Conservation (phyloP, 2,329 filamentous ascomycete genomes). For the Aspergillus sp. region DNA sequence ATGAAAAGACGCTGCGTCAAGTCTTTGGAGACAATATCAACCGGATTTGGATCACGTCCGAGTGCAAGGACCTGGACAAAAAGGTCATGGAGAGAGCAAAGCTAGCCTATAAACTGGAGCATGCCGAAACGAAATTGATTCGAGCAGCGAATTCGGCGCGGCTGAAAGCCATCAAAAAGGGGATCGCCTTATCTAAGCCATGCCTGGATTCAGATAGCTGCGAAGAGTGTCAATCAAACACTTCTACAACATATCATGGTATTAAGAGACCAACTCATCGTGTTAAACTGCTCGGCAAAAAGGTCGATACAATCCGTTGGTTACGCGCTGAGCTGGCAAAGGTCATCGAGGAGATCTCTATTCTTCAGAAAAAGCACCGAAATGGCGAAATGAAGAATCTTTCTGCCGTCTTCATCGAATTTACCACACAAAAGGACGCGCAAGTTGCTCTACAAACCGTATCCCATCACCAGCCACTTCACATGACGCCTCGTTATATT, state of each 20-base stretch:
- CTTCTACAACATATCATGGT: slow-evolving; percentile 30
- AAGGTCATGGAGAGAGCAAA: slow-evolving; percentile 78
- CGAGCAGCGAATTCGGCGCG: slow-evolving; percentile 72
- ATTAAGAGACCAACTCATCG: slow-evolving; percentile 72
- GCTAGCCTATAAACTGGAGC: slow-evolving; percentile 75
- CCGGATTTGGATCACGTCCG: slow-evolving; percentile 78
- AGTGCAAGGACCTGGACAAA: slow-evolving; percentile 74
- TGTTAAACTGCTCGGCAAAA: slow-evolving; percentile 70
- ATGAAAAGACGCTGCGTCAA: slow-evolving; percentile 71
- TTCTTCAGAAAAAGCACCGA: slow-evolving; percentile 65
- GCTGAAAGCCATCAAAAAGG: slow-evolving; percentile 56
- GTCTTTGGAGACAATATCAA: slow-evolving; percentile 81
- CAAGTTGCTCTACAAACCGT: slow-evolving; percentile 83
- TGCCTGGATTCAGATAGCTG: slow-evolving; percentile 22
- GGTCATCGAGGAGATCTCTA: slow-evolving; percentile 69
- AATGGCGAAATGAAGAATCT: slow-evolving; percentile 65
- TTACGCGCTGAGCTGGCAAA: slow-evolving; percentile 72
- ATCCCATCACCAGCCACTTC: slow-evolving; percentile 79
- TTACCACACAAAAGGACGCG: slow-evolving; percentile 75
- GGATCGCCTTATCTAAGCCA: slow-evolving; percentile 14
- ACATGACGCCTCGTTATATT: slow-evolving; percentile 84
- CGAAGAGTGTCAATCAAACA: slow-evolving; percentile 31
- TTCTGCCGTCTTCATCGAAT: slow-evolving; percentile 86
- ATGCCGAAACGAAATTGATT: slow-evolving; percentile 83
- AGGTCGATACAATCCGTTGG: slow-evolving; percentile 90